These are phyloP conservation scores for Lodderomyces orthopsilosis DNA, from an alignment of 1,139 yeast genomes.

Conservation along the genomic window DNA sequence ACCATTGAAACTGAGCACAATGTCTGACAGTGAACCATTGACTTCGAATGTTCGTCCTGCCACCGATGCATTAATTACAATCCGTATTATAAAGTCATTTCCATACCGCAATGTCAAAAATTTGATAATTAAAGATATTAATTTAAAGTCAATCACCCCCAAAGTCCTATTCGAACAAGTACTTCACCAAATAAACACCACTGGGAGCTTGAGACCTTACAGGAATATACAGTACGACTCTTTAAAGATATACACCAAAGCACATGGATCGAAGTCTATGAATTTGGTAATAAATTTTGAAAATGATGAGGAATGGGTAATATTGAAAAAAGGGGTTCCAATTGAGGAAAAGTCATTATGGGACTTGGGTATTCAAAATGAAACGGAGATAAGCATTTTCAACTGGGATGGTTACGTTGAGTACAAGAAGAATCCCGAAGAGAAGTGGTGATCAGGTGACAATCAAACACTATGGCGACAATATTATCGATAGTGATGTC, in stretches of 20 bases:
- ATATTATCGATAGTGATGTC: too few species aligned
- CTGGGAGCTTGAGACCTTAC: constrained; percentile 77
- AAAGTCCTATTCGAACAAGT: constrained; percentile 52
- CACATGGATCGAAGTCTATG: constrained; percentile 93
- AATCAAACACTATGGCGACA: too few species aligned
- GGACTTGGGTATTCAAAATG: constrained; percentile 80
- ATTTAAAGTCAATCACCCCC: constrained; percentile 70
- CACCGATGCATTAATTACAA: constrained; percentile 71
- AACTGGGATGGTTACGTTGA: constrained; percentile 62
- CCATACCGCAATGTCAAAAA: constrained; percentile 90
- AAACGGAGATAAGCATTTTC: constrained; percentile 84
- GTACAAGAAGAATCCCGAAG: constrained; percentile 80
- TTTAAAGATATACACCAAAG: constrained; percentile 85
- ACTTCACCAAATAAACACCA: constrained; percentile 50
- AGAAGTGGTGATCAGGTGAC: constrained; percentile 71
- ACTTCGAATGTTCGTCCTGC: constrained; percentile 68
- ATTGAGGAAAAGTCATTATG: constrained; percentile 43
- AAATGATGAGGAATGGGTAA: constrained; percentile 58
- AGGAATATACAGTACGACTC: constrained; percentile 76
- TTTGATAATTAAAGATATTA: constrained; percentile 66
- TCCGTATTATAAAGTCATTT: constrained; percentile 86
- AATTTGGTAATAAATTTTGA: constrained; percentile 89
- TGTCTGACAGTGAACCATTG: constrained; percentile 52
- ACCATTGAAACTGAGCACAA: neutral
- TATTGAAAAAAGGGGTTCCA: constrained; percentile 32